Conservation (phyloP, 176 grass and related monocot genomes). For the Phoenix dactylifera region DNA sequence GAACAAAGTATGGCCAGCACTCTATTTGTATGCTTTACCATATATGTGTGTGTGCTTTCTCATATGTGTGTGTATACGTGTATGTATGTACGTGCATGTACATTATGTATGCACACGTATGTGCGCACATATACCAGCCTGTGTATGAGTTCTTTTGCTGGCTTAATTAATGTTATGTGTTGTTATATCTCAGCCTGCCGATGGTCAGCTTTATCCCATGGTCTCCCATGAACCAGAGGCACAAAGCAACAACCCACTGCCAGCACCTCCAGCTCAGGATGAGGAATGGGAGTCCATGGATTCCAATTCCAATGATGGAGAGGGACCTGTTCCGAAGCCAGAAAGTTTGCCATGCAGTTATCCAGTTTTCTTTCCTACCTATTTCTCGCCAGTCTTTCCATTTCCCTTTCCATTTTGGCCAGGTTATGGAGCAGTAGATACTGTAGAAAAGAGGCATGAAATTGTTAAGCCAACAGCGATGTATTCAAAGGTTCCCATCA, state of each 20-base stretch:
- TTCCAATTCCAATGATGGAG: slow-evolving; percentile 19
- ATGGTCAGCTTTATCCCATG: slow-evolving; percentile 24
- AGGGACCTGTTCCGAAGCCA: slow-evolving; percentile 20
- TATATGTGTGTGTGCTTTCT: neutral
- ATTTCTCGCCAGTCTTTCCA: slow-evolving; percentile 20
- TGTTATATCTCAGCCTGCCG: slow-evolving; percentile 19
- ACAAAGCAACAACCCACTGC: slow-evolving; percentile 11
- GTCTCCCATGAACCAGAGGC: slow-evolving; percentile 42
- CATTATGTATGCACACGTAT: no score
- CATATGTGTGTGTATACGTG: no score
- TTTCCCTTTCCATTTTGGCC: slow-evolving; percentile 34
- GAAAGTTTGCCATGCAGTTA: slow-evolving; percentile 31
- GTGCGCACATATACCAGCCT: no score
- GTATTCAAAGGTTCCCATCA: slow-evolving; percentile 34
- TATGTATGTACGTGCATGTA: no score
- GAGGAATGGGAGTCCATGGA: slow-evolving; percentile 13
- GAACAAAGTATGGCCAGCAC: neutral
- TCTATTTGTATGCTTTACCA: neutral
- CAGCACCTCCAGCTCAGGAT: slow-evolving; percentile 13
- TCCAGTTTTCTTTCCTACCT: slow-evolving; percentile 40
- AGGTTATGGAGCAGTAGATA: slow-evolving; percentile 23
- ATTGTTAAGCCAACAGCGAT: slow-evolving; percentile 40
- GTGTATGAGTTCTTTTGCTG: no score
- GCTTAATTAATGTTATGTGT: no score
- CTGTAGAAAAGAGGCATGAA: slow-evolving; percentile 25